Conservation (phyloP, 345 rosid species). For the Camelina hispida region DNA sequence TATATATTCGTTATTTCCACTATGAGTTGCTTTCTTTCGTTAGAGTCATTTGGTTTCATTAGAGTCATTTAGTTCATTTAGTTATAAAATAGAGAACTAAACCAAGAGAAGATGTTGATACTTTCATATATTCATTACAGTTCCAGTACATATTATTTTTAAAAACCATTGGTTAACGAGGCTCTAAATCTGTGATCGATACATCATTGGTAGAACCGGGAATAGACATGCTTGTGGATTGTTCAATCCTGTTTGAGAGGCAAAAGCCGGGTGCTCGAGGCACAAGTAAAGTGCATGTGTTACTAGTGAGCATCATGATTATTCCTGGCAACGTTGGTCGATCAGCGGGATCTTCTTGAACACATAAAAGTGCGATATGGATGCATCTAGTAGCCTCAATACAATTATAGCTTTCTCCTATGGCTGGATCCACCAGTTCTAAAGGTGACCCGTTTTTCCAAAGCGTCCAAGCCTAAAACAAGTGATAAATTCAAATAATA, state of each 20-base stretch:
- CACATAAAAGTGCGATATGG: conserved; percentile 16
- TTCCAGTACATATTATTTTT: too few relatives aligned
- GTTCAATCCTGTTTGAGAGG: background rate
- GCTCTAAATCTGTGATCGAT: conserved; percentile 5
- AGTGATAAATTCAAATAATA: background rate
- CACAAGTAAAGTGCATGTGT: conserved; percentile 35
- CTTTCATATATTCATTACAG: background rate
- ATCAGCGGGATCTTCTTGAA: conserved; percentile 29
- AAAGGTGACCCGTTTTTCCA: conserved; percentile 8
- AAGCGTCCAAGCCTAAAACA: conserved; percentile 32
- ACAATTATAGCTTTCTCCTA: background rate
- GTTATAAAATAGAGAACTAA: too few relatives aligned
- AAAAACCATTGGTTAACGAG: background rate
- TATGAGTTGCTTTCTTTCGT: too few relatives aligned
- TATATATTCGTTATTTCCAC: too few relatives aligned
- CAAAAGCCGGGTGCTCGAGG: conserved; percentile 42
- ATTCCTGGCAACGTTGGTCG: conserved; percentile 39
- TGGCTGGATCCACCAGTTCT: background rate
- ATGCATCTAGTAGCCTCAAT: conserved; percentile 23
- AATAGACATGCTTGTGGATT: background rate
- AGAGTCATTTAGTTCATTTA: too few relatives aligned
- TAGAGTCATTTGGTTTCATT: too few relatives aligned
- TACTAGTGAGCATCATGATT: conserved; percentile 47
- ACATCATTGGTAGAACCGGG: conserved; percentile 6
- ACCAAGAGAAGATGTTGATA: background rate